phyloP scores from a whole-genome alignment of 352 stramenopile genomes.

The Pythium dissotocum region DNA sequence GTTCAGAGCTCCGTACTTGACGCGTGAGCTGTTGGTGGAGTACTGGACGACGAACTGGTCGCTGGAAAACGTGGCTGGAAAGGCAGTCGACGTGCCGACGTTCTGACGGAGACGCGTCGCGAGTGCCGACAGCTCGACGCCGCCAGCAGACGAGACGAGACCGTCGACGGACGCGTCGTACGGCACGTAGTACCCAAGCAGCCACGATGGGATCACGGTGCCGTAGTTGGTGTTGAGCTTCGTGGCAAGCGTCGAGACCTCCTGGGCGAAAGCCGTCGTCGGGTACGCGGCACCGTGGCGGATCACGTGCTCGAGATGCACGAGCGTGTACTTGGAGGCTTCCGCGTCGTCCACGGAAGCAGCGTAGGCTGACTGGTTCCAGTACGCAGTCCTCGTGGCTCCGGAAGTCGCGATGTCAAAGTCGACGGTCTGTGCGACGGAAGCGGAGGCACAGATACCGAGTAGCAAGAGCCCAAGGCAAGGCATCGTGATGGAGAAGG shows the following conservation, averaged over 20 bases:
- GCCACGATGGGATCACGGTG: slow-evolving; percentile 40
- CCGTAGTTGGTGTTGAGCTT: slow-evolving; percentile 37
- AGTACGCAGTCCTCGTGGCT: slow-evolving; percentile 19
- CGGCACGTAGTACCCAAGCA: slow-evolving; percentile 55
- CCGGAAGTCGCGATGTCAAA: slow-evolving; percentile 16
- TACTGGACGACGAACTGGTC: slow-evolving; percentile 44
- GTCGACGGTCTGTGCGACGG: neutral
- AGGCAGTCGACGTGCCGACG: slow-evolving; percentile 29
- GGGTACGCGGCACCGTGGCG: slow-evolving; percentile 39
- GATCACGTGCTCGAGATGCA: slow-evolving; percentile 19
- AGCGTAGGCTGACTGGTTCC: neutral
- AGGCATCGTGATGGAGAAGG: neutral
- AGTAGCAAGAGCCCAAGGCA: neutral
- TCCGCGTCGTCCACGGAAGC: neutral
- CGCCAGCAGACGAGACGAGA: slow-evolving; percentile 35
- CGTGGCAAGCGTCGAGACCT: slow-evolving; percentile 45
- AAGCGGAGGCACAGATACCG: neutral
- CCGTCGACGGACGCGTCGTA: slow-evolving; percentile 58
- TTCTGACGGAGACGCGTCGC: slow-evolving; percentile 5
- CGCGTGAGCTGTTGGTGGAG: slow-evolving; percentile 18
- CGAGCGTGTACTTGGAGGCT: slow-evolving; percentile 3
- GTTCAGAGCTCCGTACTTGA: slow-evolving; percentile 8
- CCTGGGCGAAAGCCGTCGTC: slow-evolving; percentile 41
- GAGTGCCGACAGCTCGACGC: neutral
- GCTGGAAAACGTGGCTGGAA: slow-evolving; percentile 46